These are phyloP conservation scores for Grosmannia penicillata DNA, from an alignment of 2,329 filamentous ascomycete species.

Conservation along the genomic window DNA sequence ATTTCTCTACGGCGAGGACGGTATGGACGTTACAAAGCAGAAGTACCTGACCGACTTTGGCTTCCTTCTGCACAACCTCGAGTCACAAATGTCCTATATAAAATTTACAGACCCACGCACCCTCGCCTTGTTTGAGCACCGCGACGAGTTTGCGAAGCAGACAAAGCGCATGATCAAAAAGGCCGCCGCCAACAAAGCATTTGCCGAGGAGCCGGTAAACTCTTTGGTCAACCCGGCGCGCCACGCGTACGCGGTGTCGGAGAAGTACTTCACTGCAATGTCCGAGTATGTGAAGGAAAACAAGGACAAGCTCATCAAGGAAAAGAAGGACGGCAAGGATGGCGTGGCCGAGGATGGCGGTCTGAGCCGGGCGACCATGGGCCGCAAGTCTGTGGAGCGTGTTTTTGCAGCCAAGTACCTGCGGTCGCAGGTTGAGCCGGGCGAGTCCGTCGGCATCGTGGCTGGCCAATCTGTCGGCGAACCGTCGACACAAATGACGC, in stretches of 20 bases:
- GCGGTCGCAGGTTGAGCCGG: constrained; percentile 80
- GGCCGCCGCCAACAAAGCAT: constrained; percentile 38
- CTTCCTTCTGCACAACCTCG: constrained; percentile 76
- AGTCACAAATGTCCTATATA: constrained; percentile 64
- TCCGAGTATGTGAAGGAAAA: constrained; percentile 70
- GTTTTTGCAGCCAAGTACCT: constrained; percentile 88
- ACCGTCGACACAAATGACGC: constrained; percentile 96
- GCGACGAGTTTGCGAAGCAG: constrained; percentile 52
- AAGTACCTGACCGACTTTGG: constrained; percentile 83
- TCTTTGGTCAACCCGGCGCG: constrained; percentile 60
- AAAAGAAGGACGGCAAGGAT: constrained; percentile 19
- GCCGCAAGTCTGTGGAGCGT: constrained; percentile 57
- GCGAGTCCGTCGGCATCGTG: constrained; percentile 92
- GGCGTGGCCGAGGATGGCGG: constrained; percentile 12
- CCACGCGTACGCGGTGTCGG: constrained; percentile 74
- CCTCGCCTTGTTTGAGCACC: constrained; percentile 33
- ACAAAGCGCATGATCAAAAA: constrained; percentile 73
- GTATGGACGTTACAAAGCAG: constrained; percentile 85
- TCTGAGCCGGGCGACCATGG: not conserved
- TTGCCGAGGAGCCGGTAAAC: constrained; percentile 60
- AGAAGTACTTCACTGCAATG: constrained; percentile 63
- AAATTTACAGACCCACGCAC: constrained; percentile 41
- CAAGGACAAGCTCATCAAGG: constrained; percentile 38
- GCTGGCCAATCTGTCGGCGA: constrained; percentile 95
- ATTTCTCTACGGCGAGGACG: constrained; percentile 94